These are phyloP conservation scores for Quercus robur DNA, from an alignment of 306 rosid species.

Conservation along the genomic window DNA sequence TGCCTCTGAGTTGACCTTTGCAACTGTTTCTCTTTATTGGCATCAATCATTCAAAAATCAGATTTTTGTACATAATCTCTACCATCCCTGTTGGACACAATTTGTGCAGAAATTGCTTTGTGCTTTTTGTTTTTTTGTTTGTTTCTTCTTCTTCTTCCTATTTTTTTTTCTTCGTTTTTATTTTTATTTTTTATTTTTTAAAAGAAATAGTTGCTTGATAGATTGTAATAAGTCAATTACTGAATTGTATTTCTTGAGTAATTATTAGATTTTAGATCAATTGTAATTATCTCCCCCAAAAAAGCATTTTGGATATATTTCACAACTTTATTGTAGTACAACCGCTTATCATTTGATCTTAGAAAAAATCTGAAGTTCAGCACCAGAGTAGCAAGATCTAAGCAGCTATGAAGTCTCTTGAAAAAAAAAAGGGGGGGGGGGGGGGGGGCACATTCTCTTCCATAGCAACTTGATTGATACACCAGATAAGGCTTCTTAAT, in stretches of 20 bases:
- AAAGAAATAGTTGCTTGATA: not conserved
- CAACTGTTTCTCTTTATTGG: not conserved
- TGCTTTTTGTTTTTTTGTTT: not conserved
- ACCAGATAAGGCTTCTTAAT: not conserved
- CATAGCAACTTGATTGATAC: not conserved
- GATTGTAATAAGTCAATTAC: not conserved
- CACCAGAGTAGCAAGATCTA: not conserved
- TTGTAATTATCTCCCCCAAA: not conserved
- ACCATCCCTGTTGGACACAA: not conserved
- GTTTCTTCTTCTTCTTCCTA: too few relatives aligned
- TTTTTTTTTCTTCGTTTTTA: too few relatives aligned
- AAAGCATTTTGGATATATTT: not conserved
- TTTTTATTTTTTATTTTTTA: not conserved
- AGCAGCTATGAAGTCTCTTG: too few relatives aligned
- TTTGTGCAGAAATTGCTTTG: not conserved
- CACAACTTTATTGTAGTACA: too few relatives aligned
- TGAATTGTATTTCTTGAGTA: conserved; percentile 16
- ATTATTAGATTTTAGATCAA: not conserved
- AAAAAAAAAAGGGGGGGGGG: too few relatives aligned
- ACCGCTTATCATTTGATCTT: too few relatives aligned
- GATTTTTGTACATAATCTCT: not conserved
- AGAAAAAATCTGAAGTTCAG: too few relatives aligned
- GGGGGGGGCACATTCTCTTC: too few relatives aligned
- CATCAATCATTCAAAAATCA: not conserved
- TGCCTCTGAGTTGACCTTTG: not conserved